Base-by-base conservation (phyloP, 2,329 filamentous ascomycete genomes). In the Cladosporium sphaerospermum region DNA sequence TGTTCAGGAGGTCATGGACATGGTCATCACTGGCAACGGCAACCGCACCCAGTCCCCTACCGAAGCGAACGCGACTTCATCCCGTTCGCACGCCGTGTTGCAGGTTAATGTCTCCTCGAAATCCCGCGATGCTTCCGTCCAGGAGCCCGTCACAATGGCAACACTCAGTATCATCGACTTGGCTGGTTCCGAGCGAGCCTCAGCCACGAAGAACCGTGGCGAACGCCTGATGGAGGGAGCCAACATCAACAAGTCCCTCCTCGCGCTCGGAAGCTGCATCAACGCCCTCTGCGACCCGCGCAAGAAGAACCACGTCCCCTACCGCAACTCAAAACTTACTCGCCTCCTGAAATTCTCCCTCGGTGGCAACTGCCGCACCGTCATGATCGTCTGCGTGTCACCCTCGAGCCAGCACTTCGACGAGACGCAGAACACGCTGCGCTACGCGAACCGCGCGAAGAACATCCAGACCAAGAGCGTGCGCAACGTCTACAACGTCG, bases 401-500 rank as follows among this genome's bases (percentile, higher is more conserved):
- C 93, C 93, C 1, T 96, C 90, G 1, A 97, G 93, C 65, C 87
- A 88, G 4, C 93, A 99, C 71, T 99, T 93, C 63, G 93, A 99
- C 69, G 93, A 99, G 73, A 96, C 92, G 0, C 93, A 99, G 65
- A 99, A 99, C 70, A 99, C 93, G 0, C 78, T 99, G 14, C 88
- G 95, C 63, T 99, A 99, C 66, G 93, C 93, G 46, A 97, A 99
- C 71, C 82, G 93, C 61, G 93, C 93, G 55, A 99, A 99, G 81
- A 99, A 99, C 66, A 99, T 99, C 67, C 95, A 97, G 74, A 99
- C 93, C 55, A 99, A 99, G 78, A 90, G 96, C 54, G 96, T 93
- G n/a, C 85, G 91, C 64, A 99, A 99, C 67, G 91, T 97, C 19
- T 99, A 95, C 75, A 99, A 99, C 69, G 93, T 99, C 59, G 96